Evolutionary conservation across 2,329 filamentous ascomycete genomes (phyloP).

Genomic region (Aquanectria penicillioides): DNA sequence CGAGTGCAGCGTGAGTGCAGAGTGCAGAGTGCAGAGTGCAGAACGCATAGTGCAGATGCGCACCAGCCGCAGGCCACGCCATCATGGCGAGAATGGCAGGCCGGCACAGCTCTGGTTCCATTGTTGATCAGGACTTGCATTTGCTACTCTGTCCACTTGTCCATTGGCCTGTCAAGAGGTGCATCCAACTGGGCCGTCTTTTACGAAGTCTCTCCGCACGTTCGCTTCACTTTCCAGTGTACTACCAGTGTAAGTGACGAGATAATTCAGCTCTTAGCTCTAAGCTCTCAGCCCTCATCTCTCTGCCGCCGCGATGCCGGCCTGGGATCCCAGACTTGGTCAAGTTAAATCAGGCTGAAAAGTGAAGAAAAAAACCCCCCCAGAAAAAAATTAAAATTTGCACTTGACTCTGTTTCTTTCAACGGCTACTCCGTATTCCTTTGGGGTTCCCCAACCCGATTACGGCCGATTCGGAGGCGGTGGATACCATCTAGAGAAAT

Average conservation of each 20-base stretch:
- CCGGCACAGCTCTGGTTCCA: slow-evolving; percentile 10
- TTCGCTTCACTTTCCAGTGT: slow-evolving; percentile 21
- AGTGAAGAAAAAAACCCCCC: too few species aligned
- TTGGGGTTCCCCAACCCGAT: slow-evolving; percentile 10
- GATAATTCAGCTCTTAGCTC: too few species aligned
- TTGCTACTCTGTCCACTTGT: slow-evolving; percentile 8
- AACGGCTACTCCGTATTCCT: neutral
- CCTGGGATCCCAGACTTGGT: too few species aligned
- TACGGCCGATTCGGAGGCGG: slow-evolving; percentile 9
- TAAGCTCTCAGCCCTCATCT: too few species aligned
- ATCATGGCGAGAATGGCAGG: slow-evolving; percentile 13
- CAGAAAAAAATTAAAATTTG: too few species aligned
- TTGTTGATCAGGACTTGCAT: slow-evolving; percentile 40
- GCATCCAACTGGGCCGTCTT: slow-evolving; percentile 29
- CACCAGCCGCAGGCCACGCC: slow-evolving; percentile 19
- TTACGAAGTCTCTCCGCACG: slow-evolving; percentile 27
- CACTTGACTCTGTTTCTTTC: neutral
- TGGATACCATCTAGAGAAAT: slow-evolving; percentile 9
- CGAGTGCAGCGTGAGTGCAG: neutral
- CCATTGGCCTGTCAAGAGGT: slow-evolving; percentile 36
- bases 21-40: too few species aligned
- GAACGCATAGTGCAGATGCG: too few species aligned
- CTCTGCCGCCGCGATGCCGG: too few species aligned
- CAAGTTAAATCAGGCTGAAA: too few species aligned
- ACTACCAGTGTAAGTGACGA: too few species aligned